Base-by-base conservation (phyloP, 192 early-diverging fungal species). In the Entomortierella chlamydospora region DNA sequence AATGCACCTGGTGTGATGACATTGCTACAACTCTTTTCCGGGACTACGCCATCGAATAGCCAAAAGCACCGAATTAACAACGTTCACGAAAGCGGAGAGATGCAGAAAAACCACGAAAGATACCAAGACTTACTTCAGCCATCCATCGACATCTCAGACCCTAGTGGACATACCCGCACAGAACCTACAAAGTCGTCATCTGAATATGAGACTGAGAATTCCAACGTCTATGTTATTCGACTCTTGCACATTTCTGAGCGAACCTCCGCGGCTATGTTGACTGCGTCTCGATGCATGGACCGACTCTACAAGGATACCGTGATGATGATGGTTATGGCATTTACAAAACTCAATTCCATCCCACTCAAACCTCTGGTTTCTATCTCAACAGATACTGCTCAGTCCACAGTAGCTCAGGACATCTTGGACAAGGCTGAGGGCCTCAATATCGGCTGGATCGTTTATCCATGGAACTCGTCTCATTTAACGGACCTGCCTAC, bases 241-340 rank as follows among this genome's bases (percentile, higher is more conserved):
- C 61, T 97, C 29, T 73, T 95, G 26, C 89, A 91, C 64, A 82
- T 93, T 26, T 91, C 91, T 4, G 88, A 95, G 41, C 90, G 96
- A 1, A 85, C 91, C 17, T 95, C 94, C 0, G 89, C 90, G 25
- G 83, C 95, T 12, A 93, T 97, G 91, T 82, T 89, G 67, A 91
- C 90, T 22, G 79, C 87, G 23, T 91, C 94, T 47, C 78, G 85
- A 0, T 84, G 85, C 50, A 79, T 79, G 62, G 74, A 85, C 29
- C 93, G 88, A 12, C 58, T 91, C 9, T 81, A 84, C 20, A 80
- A 81, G 20, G 96, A 96, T 61, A 89, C 94, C 0, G 88, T 94
- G 20, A 76, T 97, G 72, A 92, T 88, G 59, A 91, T 95, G 68
- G 89, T 97, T 78, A 83, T 92, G 17, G 92, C 93, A 0, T 95